Evolutionary conservation across 352 stramenopile species (phyloP).

Genomic region (Phytophthora pisi): DNA sequence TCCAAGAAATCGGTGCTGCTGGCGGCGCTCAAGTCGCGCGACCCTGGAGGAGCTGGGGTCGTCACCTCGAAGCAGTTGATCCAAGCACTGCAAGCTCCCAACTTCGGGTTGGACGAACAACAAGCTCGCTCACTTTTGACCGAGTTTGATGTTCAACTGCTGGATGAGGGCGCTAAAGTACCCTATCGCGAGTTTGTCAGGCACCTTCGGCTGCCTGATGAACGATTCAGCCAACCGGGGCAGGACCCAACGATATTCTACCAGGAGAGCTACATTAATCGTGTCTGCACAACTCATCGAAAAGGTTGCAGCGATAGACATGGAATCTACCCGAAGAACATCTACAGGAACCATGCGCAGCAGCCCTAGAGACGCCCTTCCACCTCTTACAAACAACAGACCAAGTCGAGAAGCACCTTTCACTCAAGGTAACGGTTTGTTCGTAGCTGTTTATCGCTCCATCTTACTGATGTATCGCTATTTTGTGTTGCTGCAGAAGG

Average conservation of each 20-base stretch:
- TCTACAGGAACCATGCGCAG: not conserved
- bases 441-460: not conserved
- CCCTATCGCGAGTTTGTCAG: conserved; percentile 54
- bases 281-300: conserved; percentile 41
- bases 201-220: conserved; percentile 35
- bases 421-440: conserved; percentile 12
- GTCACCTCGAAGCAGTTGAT: conserved; percentile 41
- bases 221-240: conserved; percentile 9
- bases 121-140: conserved; percentile 41
- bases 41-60: conserved; percentile 42
- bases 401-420: not conserved
- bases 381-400: conserved; percentile 6
- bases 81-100: conserved; percentile 34
- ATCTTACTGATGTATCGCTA: not conserved
- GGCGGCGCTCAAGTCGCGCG: conserved; percentile 44
- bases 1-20: conserved; percentile 58
- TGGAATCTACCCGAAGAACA: conserved; percentile 1
- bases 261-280: conserved; percentile 57
- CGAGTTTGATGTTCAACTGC: conserved; percentile 34
- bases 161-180: conserved; percentile 32
- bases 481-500: conserved; percentile 4
- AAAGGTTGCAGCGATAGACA: conserved; percentile 18
- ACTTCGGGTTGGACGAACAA: conserved; percentile 46
- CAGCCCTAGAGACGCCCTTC: not conserved
- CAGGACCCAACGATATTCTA: conserved; percentile 49